Evolutionary conservation across 768 basidiomycete genomes (phyloP).

Genomic region (Pleurotus citrinopileatus): DNA sequence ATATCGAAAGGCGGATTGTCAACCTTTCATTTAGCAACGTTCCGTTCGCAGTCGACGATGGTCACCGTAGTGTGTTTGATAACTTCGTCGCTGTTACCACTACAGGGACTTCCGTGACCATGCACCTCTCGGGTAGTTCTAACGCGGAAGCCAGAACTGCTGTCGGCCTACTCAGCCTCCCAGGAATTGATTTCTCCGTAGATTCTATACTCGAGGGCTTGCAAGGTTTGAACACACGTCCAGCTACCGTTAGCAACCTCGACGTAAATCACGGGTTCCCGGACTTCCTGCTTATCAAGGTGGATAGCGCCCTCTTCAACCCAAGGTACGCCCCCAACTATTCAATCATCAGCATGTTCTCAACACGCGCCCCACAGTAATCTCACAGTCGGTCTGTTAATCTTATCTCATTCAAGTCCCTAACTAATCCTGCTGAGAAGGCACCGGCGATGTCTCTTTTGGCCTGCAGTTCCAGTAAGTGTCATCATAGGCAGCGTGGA

Average conservation of each 20-base stretch:
- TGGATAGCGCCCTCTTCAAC: conserved; percentile 58
- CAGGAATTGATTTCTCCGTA: conserved; percentile 57
- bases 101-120: conserved; percentile 36
- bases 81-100: conserved; percentile 63
- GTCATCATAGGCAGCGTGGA: background rate
- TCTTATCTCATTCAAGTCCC: background rate
- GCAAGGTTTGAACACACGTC: conserved; percentile 59
- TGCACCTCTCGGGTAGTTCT: conserved; percentile 53
- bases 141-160: conserved; percentile 62
- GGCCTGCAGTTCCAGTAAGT: conserved; percentile 52
- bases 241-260: conserved; percentile 52
- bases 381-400: conserved; percentile 35
- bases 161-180: conserved; percentile 58
- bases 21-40: conserved; percentile 56
- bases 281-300: conserved; percentile 67
- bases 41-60: conserved; percentile 54
- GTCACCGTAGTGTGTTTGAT: conserved; percentile 51
- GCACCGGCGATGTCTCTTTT: conserved; percentile 65
- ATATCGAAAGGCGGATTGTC: conserved; percentile 61
- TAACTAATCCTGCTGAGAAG: conserved; percentile 32
- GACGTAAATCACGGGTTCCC: conserved; percentile 69
- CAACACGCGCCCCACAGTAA: conserved; percentile 25
- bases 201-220: conserved; percentile 57
- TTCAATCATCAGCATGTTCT: conserved; percentile 9
- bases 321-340: conserved; percentile 43